Conservation (phyloP, 495 filamentous ascomycete species). For the Ramalina intermedia region DNA sequence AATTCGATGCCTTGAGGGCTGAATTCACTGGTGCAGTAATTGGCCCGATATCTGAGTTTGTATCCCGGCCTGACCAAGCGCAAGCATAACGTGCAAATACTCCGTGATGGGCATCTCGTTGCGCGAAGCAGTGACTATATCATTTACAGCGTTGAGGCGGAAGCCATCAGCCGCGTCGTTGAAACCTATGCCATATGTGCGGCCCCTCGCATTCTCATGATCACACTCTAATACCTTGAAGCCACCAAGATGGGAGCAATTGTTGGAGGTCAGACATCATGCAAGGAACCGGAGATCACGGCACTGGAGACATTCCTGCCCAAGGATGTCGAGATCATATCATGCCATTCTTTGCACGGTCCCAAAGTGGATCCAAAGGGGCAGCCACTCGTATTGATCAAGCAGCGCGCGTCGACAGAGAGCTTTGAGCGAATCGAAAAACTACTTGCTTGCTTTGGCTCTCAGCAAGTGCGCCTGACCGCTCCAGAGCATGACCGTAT, state of each 20-base stretch:
- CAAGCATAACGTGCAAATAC: conserved; percentile 61
- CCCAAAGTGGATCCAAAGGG: conserved; percentile 74
- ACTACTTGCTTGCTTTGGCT: conserved; percentile 67
- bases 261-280: conserved; percentile 94
- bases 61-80: conserved; percentile 7
- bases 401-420: conserved; percentile 70
- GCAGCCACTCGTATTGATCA: conserved; percentile 82
- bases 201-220: neutral
- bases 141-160: conserved; percentile 94
- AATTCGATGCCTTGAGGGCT: conserved; percentile 55
- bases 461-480: conserved; percentile 71
- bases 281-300: conserved; percentile 90
- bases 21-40: conserved; percentile 66
- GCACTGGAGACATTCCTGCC: conserved; percentile 87
- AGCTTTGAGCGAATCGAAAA: conserved; percentile 64
- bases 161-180: conserved; percentile 72
- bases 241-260: conserved; percentile 89
- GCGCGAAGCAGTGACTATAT: conserved; percentile 92
- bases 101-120: conserved; percentile 85
- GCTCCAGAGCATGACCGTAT: conserved; percentile 86
- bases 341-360: conserved; percentile 92
- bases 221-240: conserved; percentile 29
- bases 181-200: conserved; percentile 82
- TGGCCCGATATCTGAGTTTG: neutral
- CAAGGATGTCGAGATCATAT: conserved; percentile 79